A percentile compares a stretch with the other conserved stretches of the same genome.
phyloP scores from a whole-genome alignment of 1,284 basidiomycete genomes.

The Cryptococcus deneoformans region DNA sequence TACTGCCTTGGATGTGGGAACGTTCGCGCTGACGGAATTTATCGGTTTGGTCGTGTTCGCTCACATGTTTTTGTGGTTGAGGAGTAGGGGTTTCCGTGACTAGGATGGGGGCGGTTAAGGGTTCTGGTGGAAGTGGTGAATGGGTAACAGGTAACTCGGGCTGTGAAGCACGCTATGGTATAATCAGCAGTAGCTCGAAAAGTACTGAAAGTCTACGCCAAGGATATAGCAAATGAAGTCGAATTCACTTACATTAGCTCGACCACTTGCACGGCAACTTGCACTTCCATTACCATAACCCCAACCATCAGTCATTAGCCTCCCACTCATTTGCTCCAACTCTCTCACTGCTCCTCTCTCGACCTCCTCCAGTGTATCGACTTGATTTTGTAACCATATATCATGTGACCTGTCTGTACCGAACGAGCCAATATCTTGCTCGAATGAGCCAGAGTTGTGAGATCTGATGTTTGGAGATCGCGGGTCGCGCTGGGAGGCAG shows the following conservation, averaged over 20 bases:
- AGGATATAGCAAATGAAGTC: background rate
- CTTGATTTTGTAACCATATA: background rate
- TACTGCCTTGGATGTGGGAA: too few relatives aligned
- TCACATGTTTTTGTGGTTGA: too few relatives aligned
- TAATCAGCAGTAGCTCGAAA: background rate
- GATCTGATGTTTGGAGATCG: background rate
- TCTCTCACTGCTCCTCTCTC: constrained; percentile 9
- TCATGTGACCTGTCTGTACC: background rate
- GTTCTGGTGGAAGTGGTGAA: background rate
- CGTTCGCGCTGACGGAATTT: too few relatives aligned
- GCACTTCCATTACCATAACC: constrained; percentile 1
- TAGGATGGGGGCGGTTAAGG: background rate
- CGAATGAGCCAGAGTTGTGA: background rate
- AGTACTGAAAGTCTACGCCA: background rate
- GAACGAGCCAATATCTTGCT: background rate
- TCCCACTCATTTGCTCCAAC: constrained; percentile 8
- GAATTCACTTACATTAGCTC: background rate
- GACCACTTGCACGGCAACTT: background rate
- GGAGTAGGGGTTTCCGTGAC: too few relatives aligned
- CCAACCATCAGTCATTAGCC: constrained; percentile 5
- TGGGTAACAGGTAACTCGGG: background rate
- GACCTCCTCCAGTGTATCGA: background rate
- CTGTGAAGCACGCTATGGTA: background rate
- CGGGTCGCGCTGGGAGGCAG: background rate
- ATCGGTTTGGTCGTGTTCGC: too few relatives aligned